Percentiles rank a stretch among this genome's conserved stretches.
phyloP scores from a whole-genome alignment of 441 rosid species.

The Mallotus repandus region DNA sequence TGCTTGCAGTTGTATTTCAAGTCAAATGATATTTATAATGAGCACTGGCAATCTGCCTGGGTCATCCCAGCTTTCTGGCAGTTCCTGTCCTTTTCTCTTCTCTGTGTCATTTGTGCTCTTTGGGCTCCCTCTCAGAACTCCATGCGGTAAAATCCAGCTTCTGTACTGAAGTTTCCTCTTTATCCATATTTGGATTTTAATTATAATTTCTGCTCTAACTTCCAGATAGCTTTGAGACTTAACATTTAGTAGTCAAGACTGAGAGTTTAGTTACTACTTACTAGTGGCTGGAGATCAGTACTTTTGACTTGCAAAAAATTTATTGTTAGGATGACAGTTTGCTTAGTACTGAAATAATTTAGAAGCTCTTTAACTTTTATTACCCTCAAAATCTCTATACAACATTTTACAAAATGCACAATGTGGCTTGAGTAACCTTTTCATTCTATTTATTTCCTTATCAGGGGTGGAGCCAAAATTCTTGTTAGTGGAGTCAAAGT shows the following conservation, averaged over 20 bases:
- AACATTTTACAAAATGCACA: background rate
- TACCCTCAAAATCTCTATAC: background rate
- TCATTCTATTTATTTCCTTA: background rate
- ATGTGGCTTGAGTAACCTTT: background rate
- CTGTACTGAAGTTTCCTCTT: background rate
- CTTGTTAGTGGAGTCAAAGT: too few species aligned
- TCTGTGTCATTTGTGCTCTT: slow-evolving; percentile 72
- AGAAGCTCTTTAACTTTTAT: background rate
- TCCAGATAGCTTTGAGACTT: background rate
- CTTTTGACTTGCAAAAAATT: background rate
- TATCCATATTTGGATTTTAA: background rate
- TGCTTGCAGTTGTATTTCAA: slow-evolving; percentile 85
- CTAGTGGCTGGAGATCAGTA: background rate
- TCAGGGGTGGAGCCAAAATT: too few species aligned
- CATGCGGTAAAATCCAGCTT: slow-evolving; percentile 50
- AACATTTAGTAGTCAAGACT: background rate
- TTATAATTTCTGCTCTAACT: background rate
- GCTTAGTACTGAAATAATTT: background rate
- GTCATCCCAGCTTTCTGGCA: slow-evolving; percentile 95
- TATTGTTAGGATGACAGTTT: background rate
- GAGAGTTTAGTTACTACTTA: background rate
- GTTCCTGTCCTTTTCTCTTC: slow-evolving; percentile 74
- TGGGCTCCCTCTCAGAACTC: slow-evolving; percentile 95
- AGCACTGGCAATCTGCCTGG: slow-evolving; percentile 94
- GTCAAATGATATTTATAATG: slow-evolving; percentile 80